Evolutionary conservation across 2,329 filamentous ascomycete species (phyloP), one percentile per base, ranked within the genome.

Genomic region (Aspergillus tamarii): DNA sequence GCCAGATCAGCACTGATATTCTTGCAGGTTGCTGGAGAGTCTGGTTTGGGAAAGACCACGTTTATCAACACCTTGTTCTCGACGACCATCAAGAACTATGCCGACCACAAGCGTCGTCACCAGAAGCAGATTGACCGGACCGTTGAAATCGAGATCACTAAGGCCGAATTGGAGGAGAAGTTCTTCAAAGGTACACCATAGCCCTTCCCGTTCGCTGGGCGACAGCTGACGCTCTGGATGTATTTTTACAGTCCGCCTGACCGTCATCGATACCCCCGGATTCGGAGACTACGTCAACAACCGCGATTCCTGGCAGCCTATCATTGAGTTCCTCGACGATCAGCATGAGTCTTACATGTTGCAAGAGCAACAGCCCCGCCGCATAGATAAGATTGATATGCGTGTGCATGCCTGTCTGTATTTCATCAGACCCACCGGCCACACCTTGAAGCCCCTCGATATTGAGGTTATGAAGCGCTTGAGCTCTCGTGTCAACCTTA

Each of bases 41-140:
- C 95, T 72, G 94, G 94, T 78, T 85, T 98, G 73, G 95, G 95
- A 85, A 99, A 99, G 89, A 99, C 96, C 30, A 99, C 95, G 76
- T 99, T 99, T 84, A 98, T 99, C 89, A 99, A 99, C 89, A 99
- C 95, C 65, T 90, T 99, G 66, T 99, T 99, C 88, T 99, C 95
- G 68, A 99, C 96, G 71, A 99, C 95, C 75, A 99, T 99, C 88
- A 99, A 99, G 88, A 99, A 98, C 88, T 99, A 99, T 82, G 95
- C 95, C 87, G 95, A 99, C 83, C 94, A 99, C 88, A 97, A 97
- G 88, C 92, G 93, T 83, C 92, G 95, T 78, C 95, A 99, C 83
- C 92, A 95, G 84, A 99, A 99, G 89, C 95, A 99, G 86, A 89
- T 98, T 73, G 95, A 99, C 85, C 98, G 98, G 88, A 99, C 95